Base-by-base conservation (phyloP, 1,139 yeast species). In the Protomyces inundatus region DNA sequence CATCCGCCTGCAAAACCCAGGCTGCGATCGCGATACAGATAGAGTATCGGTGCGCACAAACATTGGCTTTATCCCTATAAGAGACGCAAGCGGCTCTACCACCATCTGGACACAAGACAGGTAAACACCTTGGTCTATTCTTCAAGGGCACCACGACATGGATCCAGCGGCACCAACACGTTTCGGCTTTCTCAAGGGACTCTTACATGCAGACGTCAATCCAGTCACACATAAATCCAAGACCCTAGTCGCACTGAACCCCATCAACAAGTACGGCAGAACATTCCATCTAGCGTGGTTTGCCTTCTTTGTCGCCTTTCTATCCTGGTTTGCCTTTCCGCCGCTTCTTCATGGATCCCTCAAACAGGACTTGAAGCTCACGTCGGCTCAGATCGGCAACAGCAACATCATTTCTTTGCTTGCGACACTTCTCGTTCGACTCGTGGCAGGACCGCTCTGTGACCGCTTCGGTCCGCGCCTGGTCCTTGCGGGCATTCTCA, bases 261-360 rank as follows among this genome's bases (percentile, higher is more conserved):
- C 71, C 4, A 50, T 69, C 35, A 69, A 73, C 53, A 59, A 67
- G 33, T 74, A 73, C 58, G 74, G 74, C 1, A 64, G 75, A 35
- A 64, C 67, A 56, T 74, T 74, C 64, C 73, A 72, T 61, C 66
- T 74, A 9, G 70, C 76, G 5, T 74, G 77, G 77, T 64, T 74
- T 14, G 74, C 74, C 0, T 74, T 74, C 64, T 72, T 74, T 64
- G 76, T 74, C 10, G 74, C 75, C 9, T 74, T 74, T 65, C 67
- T 74, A 4, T 73, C 76, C 4, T 74, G 77, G 77, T 74, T 74
- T 66, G 77, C 77, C 2, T 74, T 74, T 66, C 76, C 77, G 3
- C 77, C 77, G 12, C 68, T 75, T 37, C 65, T 74, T 55, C 64
- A 60, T 42, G 68, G 71, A 7, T 66, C 70, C 32, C 70, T 75